Base-by-base conservation (phyloP, 345 rosid species). In the Sonneratia caseolaris region DNA sequence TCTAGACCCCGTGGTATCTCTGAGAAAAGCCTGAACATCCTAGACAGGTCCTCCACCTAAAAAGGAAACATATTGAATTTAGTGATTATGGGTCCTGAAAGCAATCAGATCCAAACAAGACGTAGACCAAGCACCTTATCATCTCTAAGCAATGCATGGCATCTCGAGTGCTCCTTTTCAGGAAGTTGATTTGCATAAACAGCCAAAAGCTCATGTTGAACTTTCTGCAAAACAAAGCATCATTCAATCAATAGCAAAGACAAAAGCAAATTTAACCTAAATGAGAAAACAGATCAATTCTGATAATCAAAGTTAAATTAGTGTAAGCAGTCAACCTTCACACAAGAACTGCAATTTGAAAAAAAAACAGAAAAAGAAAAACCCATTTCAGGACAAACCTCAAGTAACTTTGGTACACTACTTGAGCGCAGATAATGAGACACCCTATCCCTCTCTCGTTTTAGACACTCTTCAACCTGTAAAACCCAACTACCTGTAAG, bases 11-110 rank as follows among this genome's bases (percentile, higher is more conserved):
- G 68, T 1, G 83, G 80, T 65, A 89, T 84, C 74, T 82, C 82
- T 64, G 77, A 81, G 45, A 79, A 87, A 37, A 87, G 92, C 79
- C 90, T 81, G 76, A 79, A 89, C 89, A 89, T 87, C 75, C 95
- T 84, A 14, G 95, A 87, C 76, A 89, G 82, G 78, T 89, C 92
- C 57, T 89, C 92, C 56, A 83, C 86, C 93, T 89, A 77, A 64
- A 61, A 73, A 24, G 65, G 32, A 1, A 0, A 27, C 56, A 68
- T 40, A 71, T 7, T 37, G 5, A 1, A 40, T 61, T 56, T 43
- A 67, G 64, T 24, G 67, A 67, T 36, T 37, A 57, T 47, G 66
- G 19, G 64, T 43, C 15, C 72, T 36, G 55, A 40, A 47, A 48
- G 4, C 48, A 32, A 65, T 19, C 48, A 68, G 71, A 78, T 2